Evolutionary conservation across 1,139 yeast genomes (phyloP), one percentile per base, ranked within the genome.

Genomic region (Geotrichum phurueaensis): DNA sequence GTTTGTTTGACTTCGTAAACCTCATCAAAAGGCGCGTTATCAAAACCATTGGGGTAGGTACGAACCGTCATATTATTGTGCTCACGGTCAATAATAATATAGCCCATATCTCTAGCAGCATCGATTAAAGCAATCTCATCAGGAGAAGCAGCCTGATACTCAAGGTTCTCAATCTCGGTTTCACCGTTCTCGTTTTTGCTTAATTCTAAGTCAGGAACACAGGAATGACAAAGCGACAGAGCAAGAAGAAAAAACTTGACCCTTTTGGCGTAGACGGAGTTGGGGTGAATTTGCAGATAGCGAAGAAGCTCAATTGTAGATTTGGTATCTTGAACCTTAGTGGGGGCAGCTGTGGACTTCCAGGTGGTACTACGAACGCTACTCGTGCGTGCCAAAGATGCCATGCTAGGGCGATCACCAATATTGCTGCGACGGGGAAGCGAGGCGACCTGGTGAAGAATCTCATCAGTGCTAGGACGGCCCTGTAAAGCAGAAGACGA

Each of bases 41-140:
- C 87, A 71, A 89, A 84, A 0, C 98, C 98, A n/a, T 85, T 69
- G 0, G 98, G 97, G 70, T 86, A 94, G 0, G 92, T 84, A 66
- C 92, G 85, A 20, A 95, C 75, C 0, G 85, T 82, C 54, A 94
- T 72, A 0, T 75, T 73, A 60, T 80, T 81, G 56, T 84, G 83
- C 62, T 83, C 83, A 61, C 89, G 83, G 63, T 89, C 91, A 63
- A 79, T 81, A 9, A 91, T 87, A 31, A 92, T 85, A 71, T 79
- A 95, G 0, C 99, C 99, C 78, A 94, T 79, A 71, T 94, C 99
- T 66, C 96, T 80, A 0, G 99, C 99, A 0, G 98, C 99, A 61
- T 87, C 84, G 1, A 94, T 94, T 51, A 94, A 78, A 0, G 99
- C 99, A 59, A 92, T 75, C 71, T 94, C 99, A 76, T 94, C 99